phyloP scores from a whole-genome alignment of 2,329 filamentous ascomycete genomes.

The Neonectria punicea region DNA sequence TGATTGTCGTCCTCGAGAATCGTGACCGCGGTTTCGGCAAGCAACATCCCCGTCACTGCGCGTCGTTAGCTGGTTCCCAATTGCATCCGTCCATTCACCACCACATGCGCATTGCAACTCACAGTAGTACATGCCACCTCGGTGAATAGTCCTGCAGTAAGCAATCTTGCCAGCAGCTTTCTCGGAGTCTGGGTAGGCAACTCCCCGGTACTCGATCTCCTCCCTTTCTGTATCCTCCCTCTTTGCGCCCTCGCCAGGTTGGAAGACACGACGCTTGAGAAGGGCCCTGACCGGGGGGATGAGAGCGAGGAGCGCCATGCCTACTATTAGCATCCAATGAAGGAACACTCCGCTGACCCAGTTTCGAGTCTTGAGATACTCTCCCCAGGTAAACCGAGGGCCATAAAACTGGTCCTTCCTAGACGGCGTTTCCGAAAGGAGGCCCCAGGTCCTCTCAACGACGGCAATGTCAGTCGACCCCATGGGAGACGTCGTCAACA shows the following conservation, averaged over 20 bases:
- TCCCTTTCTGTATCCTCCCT: constrained; percentile 66
- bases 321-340: constrained; percentile 60
- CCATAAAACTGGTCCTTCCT: constrained; percentile 65
- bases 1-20: constrained; percentile 71
- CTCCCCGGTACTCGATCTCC: constrained; percentile 70
- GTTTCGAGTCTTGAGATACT: constrained; percentile 63
- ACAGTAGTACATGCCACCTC: constrained; percentile 74
- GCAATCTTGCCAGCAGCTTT: constrained; percentile 58
- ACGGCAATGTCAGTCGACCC: constrained; percentile 62
- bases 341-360: constrained; percentile 60
- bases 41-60: constrained; percentile 71
- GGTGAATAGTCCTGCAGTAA: constrained; percentile 63
- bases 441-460: constrained; percentile 72
- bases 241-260: constrained; percentile 66
- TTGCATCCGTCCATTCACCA: not conserved
- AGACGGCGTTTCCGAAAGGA: constrained; percentile 59
- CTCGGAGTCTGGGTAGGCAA: constrained; percentile 70
- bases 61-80: constrained; percentile 14
- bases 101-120: constrained; percentile 47
- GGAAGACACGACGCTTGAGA: constrained; percentile 55
- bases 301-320: constrained; percentile 56
- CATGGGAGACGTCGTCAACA: constrained; percentile 64
- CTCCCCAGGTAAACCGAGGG: constrained; percentile 67
- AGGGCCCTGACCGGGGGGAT: constrained; percentile 58
- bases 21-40: constrained; percentile 72